Conservation (phyloP, 1,284 basidiomycete species). For the Coniferiporia sulphurascens region DNA sequence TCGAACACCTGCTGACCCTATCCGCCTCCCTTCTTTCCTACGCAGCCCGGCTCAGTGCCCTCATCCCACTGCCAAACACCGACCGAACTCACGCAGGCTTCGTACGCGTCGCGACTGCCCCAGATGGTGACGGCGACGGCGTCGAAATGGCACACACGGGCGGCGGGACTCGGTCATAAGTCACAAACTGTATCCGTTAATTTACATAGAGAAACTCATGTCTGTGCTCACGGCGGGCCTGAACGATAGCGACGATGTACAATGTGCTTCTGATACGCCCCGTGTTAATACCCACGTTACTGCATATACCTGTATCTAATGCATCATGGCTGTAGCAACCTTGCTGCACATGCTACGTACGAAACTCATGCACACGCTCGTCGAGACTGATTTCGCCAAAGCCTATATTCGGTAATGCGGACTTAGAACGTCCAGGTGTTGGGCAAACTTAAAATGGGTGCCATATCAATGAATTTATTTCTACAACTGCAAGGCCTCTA, state of each 20-base stretch:
- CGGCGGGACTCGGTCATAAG: background rate
- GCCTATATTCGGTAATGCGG: too few species aligned
- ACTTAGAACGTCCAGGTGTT: too few species aligned
- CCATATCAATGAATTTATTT: too few species aligned
- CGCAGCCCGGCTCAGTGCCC: slow-evolving; percentile 8
- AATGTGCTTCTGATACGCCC: background rate
- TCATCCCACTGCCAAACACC: slow-evolving; percentile 5
- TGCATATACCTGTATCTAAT: background rate
- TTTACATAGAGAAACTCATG: background rate
- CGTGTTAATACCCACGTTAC: background rate
- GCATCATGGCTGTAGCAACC: background rate
- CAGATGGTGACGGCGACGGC: slow-evolving; percentile 4
- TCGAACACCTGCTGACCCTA: background rate
- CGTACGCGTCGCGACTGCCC: slow-evolving; percentile 15
- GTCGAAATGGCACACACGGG: background rate
- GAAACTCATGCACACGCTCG: too few species aligned
- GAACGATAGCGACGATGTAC: background rate
- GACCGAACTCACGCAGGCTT: slow-evolving; percentile 11
- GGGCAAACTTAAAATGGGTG: too few species aligned
- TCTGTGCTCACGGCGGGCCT: background rate
- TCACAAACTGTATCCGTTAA: background rate
- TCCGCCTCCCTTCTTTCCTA: background rate
- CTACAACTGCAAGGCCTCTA: too few species aligned
- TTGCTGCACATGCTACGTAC: too few species aligned
- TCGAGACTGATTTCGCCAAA: too few species aligned